Conservation (phyloP, 331 rosid species). For the Phaseolus coccineus region DNA sequence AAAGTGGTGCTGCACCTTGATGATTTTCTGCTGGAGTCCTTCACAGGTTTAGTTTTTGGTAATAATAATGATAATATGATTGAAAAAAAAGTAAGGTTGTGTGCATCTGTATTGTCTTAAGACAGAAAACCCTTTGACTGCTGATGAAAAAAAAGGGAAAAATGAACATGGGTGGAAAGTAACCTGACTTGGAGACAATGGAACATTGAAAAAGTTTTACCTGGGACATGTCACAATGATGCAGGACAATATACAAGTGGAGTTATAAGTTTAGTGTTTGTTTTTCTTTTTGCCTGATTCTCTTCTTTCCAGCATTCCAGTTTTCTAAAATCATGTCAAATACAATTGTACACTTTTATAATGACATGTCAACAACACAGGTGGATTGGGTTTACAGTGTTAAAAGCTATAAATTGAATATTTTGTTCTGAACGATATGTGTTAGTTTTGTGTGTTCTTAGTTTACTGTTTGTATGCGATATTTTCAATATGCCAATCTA, state of each 20-base stretch:
- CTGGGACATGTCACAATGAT: neutral
- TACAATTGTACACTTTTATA: neutral
- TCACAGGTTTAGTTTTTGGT: neutral
- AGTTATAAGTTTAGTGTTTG: neutral
- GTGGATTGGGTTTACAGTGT: neutral
- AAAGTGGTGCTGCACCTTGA: neutral
- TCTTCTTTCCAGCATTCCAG: neutral
- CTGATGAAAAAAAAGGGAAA: neutral
- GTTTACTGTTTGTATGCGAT: neutral
- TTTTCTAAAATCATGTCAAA: neutral
- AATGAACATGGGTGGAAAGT: neutral
- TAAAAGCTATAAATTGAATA: conserved; percentile 1
- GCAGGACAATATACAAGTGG: neutral
- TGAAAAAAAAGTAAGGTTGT: neutral
- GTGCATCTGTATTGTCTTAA: neutral
- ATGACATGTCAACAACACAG: neutral
- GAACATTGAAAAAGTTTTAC: neutral
- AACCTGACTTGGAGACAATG: neutral
- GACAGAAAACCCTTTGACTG: neutral
- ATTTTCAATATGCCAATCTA: neutral
- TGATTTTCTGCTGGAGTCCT: neutral
- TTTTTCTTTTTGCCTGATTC: neutral
- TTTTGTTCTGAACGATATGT: neutral
- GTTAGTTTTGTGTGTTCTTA: conserved; percentile 5
- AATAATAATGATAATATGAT: neutral